Base-by-base conservation (phyloP, 1,139 yeast species). In the Magnusiomyces paraingens region DNA sequence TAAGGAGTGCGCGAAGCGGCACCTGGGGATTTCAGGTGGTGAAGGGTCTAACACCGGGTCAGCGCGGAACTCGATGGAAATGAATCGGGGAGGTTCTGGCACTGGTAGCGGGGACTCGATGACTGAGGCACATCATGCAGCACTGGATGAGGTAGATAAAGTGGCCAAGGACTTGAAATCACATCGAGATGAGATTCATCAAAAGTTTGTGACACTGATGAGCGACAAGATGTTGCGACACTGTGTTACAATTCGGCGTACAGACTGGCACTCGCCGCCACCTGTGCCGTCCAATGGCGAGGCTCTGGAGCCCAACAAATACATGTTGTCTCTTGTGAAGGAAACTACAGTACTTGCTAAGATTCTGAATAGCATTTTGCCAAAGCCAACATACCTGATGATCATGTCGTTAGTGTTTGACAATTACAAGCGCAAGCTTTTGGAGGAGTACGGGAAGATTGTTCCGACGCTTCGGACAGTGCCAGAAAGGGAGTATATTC, bases 151-250 rank as follows among this genome's bases (percentile, higher is more conserved):
- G 29, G 71, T 80, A 55, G 73, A 71, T 21, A 65, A 62, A 32
- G 66, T 71, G 3, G 59, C 60, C 29, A 60, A 64, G 17, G 62
- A 66, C 49, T 78, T 79, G 62, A 74, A 73, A 52, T 85, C 81
- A 54, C 93, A 86, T 61, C 84, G 83, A 58, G 75, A 73, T 54
- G 88, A 84, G 59, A 74, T 86, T n/a, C 81, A 82, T 58, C 72
- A 79, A 41, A 85, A 86, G 66, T 74, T 86, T 54, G 80, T 85
- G 26, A 76, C 84, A 1, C 78, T 86, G 38, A 85, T 86, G 91
- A 75, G 77, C 51, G 93, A 84, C 58, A 77, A 89, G 56, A 78
- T 84, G 2, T 12, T n/a, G 26, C 11, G 22, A 15, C 49, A 46
- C 15, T 21, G 29, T 11, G 22, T 21, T 14, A 15, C 49, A 2